Base-by-base conservation (phyloP, 495 filamentous ascomycete species). In the Lasiosphaeris hirsuta region DNA sequence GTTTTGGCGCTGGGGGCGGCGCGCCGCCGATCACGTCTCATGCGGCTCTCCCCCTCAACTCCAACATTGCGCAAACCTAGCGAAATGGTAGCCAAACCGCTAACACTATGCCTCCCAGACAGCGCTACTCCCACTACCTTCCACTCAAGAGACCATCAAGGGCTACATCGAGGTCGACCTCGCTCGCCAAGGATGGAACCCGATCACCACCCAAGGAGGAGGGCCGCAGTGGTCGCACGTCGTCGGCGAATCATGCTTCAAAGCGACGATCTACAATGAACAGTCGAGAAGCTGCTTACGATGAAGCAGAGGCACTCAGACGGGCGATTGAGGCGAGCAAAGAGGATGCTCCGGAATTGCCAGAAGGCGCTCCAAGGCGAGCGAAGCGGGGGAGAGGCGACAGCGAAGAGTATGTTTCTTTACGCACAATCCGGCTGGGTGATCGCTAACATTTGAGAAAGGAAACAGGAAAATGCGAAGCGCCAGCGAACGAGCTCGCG, bases 191-290 rank as follows among this genome's bases (percentile, higher is more conserved):
- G 67, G 83, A 85, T 61, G 73, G 68, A 49, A 70, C 64, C 66
- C 76, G 71, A 55, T 80, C 72, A 8, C 69, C 69, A 41, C 76
- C 74, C 60, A 76, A 78, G 67, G 76, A 70, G 66, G 78, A 67
- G 54, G 61, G 59, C 2, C 79, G 80, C 61, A 73, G 65, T 61
- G 74, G 74, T 34, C 77, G 78, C 10, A 66, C 72, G 33, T 68
- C 78, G 36, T 76, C 77, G 1, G 74, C 70, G 35, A 74, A 70
- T 48, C 74, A 77, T 45, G 72, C 77, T n/a, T 80, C 81, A 19
- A 97, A 97, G 67, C 85, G 94, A 52, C 85, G 94, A 13, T 96
- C 93, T 30, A 99, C 94, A 8, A 96, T 97, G 90, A 96, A 97
- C 66, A 97, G 95, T 69, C 84, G 93, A 51, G 90, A 92, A 67